Conservation (phyloP, 345 rosid species). For the Eucalyptus curtisii region DNA sequence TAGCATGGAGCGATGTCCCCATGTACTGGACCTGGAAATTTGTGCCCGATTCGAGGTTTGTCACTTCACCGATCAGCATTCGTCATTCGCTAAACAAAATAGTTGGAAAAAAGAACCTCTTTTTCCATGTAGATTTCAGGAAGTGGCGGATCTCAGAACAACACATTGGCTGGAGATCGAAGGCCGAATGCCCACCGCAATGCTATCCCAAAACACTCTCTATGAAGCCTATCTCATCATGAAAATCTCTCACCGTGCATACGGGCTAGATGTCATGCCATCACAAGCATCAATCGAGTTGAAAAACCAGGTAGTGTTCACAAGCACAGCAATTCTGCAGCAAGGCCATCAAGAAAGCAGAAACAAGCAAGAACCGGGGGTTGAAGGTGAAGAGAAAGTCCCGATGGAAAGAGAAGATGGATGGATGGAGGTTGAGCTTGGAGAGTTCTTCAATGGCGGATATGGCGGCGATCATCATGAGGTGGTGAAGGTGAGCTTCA, state of each 20-base stretch:
- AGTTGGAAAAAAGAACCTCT: background rate
- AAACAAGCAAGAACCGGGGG: background rate
- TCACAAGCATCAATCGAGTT: slow-evolving; percentile 6
- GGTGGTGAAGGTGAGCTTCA: slow-evolving; percentile 51
- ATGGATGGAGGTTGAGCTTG: slow-evolving; percentile 83
- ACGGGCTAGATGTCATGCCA: slow-evolving; percentile 22
- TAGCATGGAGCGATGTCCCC: slow-evolving; percentile 34
- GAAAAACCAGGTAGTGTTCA: background rate
- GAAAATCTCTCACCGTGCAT: slow-evolving; percentile 4
- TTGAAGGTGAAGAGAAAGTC: background rate
- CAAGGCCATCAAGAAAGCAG: background rate
- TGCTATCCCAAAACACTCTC: slow-evolving; percentile 16
- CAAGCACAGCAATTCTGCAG: slow-evolving; percentile 1
- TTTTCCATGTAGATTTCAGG: slow-evolving; percentile 11
- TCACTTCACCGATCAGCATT: background rate
- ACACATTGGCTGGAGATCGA: slow-evolving; percentile 20
- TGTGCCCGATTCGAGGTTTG: slow-evolving; percentile 39
- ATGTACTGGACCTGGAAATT: slow-evolving; percentile 49
- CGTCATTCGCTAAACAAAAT: background rate
- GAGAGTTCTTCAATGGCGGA: slow-evolving; percentile 40
- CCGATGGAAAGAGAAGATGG: slow-evolving; percentile 38
- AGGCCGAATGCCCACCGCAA: slow-evolving; percentile 12
- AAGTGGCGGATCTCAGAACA: slow-evolving; percentile 25
- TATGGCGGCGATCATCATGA: background rate
- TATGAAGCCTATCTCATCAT: slow-evolving; percentile 27